These are phyloP conservation scores for Alternaria postmessia DNA, from an alignment of 2,329 filamentous ascomycete genomes.

Conservation along the genomic window DNA sequence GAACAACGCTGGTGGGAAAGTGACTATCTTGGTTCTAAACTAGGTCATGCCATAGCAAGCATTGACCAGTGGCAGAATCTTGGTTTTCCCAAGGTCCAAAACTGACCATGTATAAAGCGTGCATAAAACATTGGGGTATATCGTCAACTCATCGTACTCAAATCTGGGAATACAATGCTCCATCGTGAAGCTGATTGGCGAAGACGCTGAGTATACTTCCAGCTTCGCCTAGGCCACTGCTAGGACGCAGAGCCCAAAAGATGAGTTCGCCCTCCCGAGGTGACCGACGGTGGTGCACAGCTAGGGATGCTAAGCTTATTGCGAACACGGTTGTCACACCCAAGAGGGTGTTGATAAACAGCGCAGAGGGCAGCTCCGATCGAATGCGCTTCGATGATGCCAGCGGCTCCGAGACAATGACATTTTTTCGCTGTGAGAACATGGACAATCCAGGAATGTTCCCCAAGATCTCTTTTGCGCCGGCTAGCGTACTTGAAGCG, in stretches of 20 bases:
- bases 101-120: background rate
- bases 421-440: conserved; percentile 16
- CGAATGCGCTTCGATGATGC: conserved; percentile 13
- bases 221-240: conserved; percentile 40
- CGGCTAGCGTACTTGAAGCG: conserved; percentile 17
- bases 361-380: conserved; percentile 42
- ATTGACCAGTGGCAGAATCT: conserved; percentile 7
- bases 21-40: background rate
- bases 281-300: conserved; percentile 43
- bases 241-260: conserved; percentile 45
- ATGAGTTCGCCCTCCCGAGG: conserved; percentile 45
- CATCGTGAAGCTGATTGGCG: conserved; percentile 34
- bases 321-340: conserved; percentile 31
- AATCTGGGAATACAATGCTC: conserved; percentile 21
- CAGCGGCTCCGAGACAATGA: conserved; percentile 18
- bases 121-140: background rate
- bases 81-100: conserved; percentile 2
- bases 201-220: conserved; percentile 44
- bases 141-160: background rate
- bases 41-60: conserved; percentile 1
- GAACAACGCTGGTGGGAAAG: background rate
- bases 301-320: conserved; percentile 38
- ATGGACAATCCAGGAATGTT: conserved; percentile 36
- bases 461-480: conserved; percentile 31
- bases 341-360: conserved; percentile 35